phyloP scores from a whole-genome alignment of 805 yeast species.

The Kazachstania psychrophila region DNA sequence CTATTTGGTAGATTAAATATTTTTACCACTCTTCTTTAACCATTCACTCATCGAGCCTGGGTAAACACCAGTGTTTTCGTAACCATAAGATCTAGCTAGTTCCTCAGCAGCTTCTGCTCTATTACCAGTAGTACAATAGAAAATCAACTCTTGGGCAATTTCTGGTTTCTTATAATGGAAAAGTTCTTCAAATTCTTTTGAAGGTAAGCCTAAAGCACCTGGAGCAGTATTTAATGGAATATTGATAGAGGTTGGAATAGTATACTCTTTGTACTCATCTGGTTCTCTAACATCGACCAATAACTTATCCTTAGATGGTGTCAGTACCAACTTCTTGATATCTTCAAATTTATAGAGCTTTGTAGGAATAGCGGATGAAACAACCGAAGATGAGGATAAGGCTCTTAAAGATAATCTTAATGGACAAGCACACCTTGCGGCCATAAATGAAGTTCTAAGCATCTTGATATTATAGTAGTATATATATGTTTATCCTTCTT shows the following conservation, averaged over 20 bases:
- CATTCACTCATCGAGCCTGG: constrained; percentile 84
- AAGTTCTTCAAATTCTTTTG: constrained; percentile 69
- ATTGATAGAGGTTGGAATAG: constrained; percentile 77
- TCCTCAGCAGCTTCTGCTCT: constrained; percentile 88
- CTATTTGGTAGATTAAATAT: neutral
- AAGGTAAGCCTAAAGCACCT: constrained; percentile 74
- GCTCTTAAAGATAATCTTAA: neutral
- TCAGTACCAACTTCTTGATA: constrained; percentile 38
- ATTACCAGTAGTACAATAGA: constrained; percentile 88
- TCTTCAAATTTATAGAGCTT: constrained; percentile 42
- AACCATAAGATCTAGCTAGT: constrained; percentile 85
- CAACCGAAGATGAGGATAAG: neutral
- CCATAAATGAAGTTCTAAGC: constrained; percentile 1
- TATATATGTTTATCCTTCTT: no score
- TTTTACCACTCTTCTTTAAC: constrained; percentile 34
- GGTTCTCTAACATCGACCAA: constrained; percentile 93
- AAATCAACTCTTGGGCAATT: constrained; percentile 60
- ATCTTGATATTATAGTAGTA: neutral
- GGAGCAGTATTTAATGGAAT: constrained; percentile 88
- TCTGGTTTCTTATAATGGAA: constrained; percentile 78
- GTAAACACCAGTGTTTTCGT: constrained; percentile 75
- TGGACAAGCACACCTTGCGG: neutral
- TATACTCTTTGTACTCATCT: constrained; percentile 58
- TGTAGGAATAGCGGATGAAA: constrained; percentile 27
- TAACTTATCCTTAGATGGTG: constrained; percentile 42